Percentiles rank a stretch among this genome's conserved stretches.
phyloP scores from a whole-genome alignment of 2,329 filamentous ascomycete species.

The Plectosphaerella cucumerina region DNA sequence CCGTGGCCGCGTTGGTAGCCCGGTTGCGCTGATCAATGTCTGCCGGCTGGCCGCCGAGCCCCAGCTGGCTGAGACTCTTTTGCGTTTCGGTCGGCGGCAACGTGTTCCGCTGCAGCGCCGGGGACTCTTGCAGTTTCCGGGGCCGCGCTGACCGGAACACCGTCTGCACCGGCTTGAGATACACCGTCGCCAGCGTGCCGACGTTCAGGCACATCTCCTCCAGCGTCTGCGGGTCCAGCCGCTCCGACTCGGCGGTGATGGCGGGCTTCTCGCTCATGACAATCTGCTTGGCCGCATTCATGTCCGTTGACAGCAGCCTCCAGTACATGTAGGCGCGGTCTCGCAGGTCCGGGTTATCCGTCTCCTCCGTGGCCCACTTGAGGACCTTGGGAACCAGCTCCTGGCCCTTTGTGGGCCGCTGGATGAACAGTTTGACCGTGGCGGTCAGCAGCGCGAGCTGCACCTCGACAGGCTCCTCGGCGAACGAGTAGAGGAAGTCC shows the following conservation, averaged over 20 bases:
- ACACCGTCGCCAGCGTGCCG: conserved; percentile 92
- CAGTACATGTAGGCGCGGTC: conserved; percentile 98
- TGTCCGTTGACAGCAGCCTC: conserved; percentile 90
- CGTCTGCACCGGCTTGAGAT: conserved; percentile 94
- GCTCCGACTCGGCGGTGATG: conserved; percentile 94
- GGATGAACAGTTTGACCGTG: conserved; percentile 97
- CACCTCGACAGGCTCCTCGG: conserved; percentile 92
- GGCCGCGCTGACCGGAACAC: conserved; percentile 89
- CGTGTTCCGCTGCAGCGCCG: conserved; percentile 74
- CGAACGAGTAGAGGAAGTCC: conserved; percentile 90
- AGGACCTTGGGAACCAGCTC: conserved; percentile 89
- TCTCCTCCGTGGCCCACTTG: conserved; percentile 98
- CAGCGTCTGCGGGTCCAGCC: conserved; percentile 82
- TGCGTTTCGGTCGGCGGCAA: conserved; percentile 52
- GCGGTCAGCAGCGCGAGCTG: conserved; percentile 92
- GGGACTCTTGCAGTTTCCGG: conserved; percentile 73
- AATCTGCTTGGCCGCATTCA: conserved; percentile 76
- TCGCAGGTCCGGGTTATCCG: conserved; percentile 95
- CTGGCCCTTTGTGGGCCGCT: conserved; percentile 90
- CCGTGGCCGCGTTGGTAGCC: conserved; percentile 9
- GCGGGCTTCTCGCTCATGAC: conserved; percentile 98
- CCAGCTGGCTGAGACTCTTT: conserved; percentile 58
- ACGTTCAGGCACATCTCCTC: conserved; percentile 98
- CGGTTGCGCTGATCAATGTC: conserved; percentile 42
- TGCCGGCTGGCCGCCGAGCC: conserved; percentile 46